Evolutionary conservation across 495 filamentous ascomycete species (phyloP).

Genomic region (Recurvomyces mirabilis): DNA sequence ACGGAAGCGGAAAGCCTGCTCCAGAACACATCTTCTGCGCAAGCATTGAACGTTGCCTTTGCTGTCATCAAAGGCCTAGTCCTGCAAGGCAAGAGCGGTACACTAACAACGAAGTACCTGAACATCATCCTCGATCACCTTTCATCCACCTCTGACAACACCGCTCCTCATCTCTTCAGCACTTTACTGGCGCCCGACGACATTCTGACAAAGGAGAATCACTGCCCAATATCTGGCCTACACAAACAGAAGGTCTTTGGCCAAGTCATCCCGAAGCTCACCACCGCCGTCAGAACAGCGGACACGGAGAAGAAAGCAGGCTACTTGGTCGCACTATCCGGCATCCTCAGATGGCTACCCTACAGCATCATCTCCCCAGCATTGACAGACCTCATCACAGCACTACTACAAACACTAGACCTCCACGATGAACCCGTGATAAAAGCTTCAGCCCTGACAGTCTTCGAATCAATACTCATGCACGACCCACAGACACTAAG

Average conservation of each 20-base stretch:
- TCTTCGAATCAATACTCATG: conserved; percentile 46
- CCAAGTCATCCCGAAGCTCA: conserved; percentile 48
- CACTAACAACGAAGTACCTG: conserved; percentile 38
- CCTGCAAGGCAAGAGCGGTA: conserved; percentile 25
- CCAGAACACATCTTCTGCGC: neutral
- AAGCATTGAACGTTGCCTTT: conserved; percentile 29
- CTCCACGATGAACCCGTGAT: conserved; percentile 42
- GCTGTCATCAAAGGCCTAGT: conserved; percentile 33
- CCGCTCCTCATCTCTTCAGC: conserved; percentile 46
- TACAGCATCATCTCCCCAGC: conserved; percentile 49
- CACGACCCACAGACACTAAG: conserved; percentile 46
- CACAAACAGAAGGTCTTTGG: conserved; percentile 56
- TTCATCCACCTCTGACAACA: conserved; percentile 31
- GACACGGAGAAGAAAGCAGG: conserved; percentile 41
- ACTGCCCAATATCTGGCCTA: conserved; percentile 52
- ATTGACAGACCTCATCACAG: conserved; percentile 47
- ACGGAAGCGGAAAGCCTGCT: conserved; percentile 23
- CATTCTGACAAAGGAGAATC: conserved; percentile 52
- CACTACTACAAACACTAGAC: conserved; percentile 63
- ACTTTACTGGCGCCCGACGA: conserved; percentile 53
- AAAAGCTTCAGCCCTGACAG: conserved; percentile 52
- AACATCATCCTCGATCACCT: conserved; percentile 45
- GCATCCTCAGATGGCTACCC: conserved; percentile 51
- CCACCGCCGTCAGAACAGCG: conserved; percentile 43
- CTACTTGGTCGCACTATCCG: conserved; percentile 55